Evolutionary conservation across 768 basidiomycete genomes (phyloP).

Genomic region (Mrakia frigida): DNA sequence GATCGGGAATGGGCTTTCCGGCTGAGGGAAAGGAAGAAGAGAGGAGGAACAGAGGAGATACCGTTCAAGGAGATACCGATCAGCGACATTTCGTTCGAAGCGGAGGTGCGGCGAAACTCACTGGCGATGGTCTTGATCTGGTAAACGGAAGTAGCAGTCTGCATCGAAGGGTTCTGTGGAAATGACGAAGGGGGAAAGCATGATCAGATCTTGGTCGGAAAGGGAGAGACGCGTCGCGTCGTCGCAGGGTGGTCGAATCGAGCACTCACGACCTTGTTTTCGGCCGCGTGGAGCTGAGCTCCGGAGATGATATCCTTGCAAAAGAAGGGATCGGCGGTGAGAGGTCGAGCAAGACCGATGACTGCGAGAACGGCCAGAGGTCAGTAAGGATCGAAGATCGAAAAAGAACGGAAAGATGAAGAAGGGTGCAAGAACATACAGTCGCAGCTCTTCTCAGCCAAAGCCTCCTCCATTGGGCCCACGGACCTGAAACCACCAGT

Average conservation of each 20-base stretch:
- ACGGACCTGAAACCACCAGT: constrained; percentile 43
- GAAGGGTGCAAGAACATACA: not conserved
- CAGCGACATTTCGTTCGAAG: no score
- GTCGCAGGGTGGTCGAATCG: no score
- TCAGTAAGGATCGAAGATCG: not conserved
- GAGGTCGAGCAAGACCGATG: constrained; percentile 42
- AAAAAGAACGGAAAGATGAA: not conserved
- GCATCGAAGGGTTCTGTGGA: not conserved
- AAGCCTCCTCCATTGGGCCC: constrained; percentile 39
- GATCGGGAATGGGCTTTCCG: not conserved
- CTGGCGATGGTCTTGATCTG: not conserved
- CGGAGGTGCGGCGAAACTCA: not conserved
- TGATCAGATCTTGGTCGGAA: not conserved
- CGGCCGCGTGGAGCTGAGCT: constrained; percentile 34
- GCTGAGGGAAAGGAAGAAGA: not conserved
- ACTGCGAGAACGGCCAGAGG: constrained; percentile 1
- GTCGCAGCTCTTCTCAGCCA: constrained; percentile 28
- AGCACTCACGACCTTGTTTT: constrained; percentile 33
- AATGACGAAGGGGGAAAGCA: not conserved
- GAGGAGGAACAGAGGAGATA: not conserved
- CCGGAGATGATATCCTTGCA: constrained; percentile 38
- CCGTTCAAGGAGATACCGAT: not conserved
- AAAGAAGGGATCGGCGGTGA: constrained; percentile 41
- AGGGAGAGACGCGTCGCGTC: not conserved
- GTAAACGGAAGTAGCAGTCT: not conserved